Conservation (phyloP, 495 filamentous ascomycete species). For the Neurospora terricola region DNA sequence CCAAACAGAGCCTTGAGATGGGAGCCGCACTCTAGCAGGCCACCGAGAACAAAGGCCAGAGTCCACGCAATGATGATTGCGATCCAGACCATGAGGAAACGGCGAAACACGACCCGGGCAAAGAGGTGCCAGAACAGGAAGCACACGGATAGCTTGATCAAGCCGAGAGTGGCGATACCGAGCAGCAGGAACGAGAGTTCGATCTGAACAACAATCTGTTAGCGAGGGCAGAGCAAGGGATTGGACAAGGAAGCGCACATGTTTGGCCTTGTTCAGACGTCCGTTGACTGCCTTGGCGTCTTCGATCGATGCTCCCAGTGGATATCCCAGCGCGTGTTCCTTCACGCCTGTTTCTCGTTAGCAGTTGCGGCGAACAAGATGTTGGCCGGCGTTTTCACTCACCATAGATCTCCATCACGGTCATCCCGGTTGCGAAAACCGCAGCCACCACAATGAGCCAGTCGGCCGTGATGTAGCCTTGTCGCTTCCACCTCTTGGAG, state of each 20-base stretch:
- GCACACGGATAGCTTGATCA: constrained; percentile 8
- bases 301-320: neutral
- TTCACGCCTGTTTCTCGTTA: neutral
- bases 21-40: constrained; percentile 6
- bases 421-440: constrained; percentile 3
- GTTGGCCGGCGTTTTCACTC: neutral
- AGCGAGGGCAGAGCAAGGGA: neutral
- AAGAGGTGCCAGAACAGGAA: constrained; percentile 17
- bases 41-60: constrained; percentile 4
- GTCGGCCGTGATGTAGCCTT: constrained; percentile 4
- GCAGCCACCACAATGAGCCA: constrained; percentile 5
- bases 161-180: constrained; percentile 3
- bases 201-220: neutral
- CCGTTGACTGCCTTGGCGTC: constrained; percentile 4
- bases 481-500: constrained; percentile 6
- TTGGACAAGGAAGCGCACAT: neutral
- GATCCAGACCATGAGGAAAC: constrained; percentile 14
- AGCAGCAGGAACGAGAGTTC: constrained; percentile 3
- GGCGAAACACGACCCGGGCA: constrained; percentile 6
- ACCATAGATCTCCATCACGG: constrained; percentile 6
- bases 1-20: constrained; percentile 7
- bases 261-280: constrained; percentile 5
- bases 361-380: neutral
- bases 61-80: constrained; percentile 3
- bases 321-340: constrained; percentile 1